phyloP scores from a whole-genome alignment of 1,284 basidiomycete species.

The Heterobasidion parviporum region DNA sequence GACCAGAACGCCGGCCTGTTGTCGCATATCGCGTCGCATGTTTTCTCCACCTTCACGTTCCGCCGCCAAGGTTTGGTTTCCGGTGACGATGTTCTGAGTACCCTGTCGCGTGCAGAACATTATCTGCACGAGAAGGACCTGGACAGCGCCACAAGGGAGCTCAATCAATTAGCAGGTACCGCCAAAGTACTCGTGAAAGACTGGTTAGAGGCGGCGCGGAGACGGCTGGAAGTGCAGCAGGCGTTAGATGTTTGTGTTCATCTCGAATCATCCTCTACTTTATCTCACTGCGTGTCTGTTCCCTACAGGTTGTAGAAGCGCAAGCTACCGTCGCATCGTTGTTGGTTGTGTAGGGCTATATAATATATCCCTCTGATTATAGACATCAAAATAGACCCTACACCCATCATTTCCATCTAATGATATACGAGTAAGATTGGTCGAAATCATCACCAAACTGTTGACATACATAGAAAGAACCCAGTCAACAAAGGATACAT shows the following conservation, averaged over 20 bases:
- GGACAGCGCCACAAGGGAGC: slow-evolving; percentile 83
- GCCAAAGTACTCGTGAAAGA: slow-evolving; percentile 79
- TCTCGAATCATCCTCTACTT: slow-evolving; percentile 3
- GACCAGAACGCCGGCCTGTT: slow-evolving; percentile 83
- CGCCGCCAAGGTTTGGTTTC: slow-evolving; percentile 65
- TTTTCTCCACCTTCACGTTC: slow-evolving; percentile 76
- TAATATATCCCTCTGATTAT: slow-evolving; percentile 4
- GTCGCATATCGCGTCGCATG: slow-evolving; percentile 77
- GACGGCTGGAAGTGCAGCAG: slow-evolving; percentile 88
- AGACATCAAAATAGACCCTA: background rate
- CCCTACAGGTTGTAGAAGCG: slow-evolving; percentile 65
- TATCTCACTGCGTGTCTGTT: background rate
- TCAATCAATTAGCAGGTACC: slow-evolving; percentile 87
- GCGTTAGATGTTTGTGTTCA: slow-evolving; percentile 67
- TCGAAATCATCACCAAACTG: background rate
- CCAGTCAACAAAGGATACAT: background rate
- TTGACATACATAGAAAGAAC: background rate
- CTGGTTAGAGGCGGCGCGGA: slow-evolving; percentile 89
- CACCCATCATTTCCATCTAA: too few species aligned
- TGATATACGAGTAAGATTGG: background rate
- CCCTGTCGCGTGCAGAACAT: slow-evolving; percentile 86
- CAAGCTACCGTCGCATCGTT: slow-evolving; percentile 71
- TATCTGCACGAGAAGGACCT: slow-evolving; percentile 89
- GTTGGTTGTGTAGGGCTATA: slow-evolving; percentile 37
- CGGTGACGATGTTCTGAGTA: slow-evolving; percentile 81